phyloP scores from a whole-genome alignment of 129 eudicot species.

The Silybum marianum region DNA sequence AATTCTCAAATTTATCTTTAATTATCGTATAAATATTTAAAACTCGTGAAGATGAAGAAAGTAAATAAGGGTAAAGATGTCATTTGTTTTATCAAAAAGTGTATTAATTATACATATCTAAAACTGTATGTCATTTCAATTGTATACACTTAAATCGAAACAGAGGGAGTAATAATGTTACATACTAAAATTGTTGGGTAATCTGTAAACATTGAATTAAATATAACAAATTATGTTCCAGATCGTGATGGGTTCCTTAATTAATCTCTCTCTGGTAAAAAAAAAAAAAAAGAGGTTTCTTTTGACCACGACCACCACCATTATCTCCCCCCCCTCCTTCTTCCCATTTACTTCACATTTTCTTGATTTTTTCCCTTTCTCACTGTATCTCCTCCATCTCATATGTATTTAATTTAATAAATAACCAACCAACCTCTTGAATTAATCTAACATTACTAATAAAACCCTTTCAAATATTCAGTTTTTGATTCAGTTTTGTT shows the following conservation, averaged over 20 bases:
- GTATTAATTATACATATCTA: too few relatives aligned
- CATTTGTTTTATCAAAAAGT: too few relatives aligned
- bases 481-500: conserved; percentile 19
- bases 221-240: conserved; percentile 8
- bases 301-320: conserved; percentile 19
- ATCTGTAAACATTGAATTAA: neutral
- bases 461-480: neutral
- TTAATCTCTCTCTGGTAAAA: neutral
- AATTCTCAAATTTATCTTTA: too few relatives aligned
- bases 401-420: too few relatives aligned
- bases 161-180: neutral
- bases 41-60: too few relatives aligned
- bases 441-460: neutral
- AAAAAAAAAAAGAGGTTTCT: conserved; percentile 1
- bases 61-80: too few relatives aligned
- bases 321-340: conserved; percentile 14
- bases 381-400: conserved; percentile 3
- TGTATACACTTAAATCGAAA: too few relatives aligned
- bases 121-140: too few relatives aligned
- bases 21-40: too few relatives aligned
- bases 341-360: conserved; percentile 18
- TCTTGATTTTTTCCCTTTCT: conserved; percentile 14
- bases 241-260: conserved; percentile 31
- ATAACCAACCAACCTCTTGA: conserved; percentile 13
- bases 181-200: neutral